These are phyloP conservation scores for Prunus kanzakura DNA, from an alignment of 306 rosid species.

Conservation along the genomic window DNA sequence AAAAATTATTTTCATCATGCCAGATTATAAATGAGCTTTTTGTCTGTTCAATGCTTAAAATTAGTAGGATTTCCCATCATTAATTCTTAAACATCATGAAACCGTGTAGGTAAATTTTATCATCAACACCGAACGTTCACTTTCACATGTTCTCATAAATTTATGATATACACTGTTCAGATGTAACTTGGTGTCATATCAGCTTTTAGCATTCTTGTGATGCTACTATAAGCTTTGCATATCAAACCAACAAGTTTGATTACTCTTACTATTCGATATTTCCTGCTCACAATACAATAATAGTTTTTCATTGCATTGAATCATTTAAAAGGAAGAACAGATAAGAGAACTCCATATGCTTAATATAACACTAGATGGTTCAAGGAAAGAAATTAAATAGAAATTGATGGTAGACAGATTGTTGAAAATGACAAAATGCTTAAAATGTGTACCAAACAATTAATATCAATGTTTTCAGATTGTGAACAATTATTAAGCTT, in stretches of 20 bases:
- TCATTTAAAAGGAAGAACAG: background rate
- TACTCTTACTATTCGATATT: background rate
- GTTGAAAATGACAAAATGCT: background rate
- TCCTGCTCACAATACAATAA: background rate
- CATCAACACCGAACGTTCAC: background rate
- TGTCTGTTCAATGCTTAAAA: background rate
- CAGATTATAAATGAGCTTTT: background rate
- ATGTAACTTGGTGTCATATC: background rate
- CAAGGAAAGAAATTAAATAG: background rate
- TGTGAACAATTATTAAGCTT: background rate
- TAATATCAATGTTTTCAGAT: background rate
- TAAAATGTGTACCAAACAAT: background rate
- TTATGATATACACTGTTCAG: background rate
- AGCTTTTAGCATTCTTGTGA: background rate
- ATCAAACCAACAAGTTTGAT: background rate
- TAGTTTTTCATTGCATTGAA: background rate
- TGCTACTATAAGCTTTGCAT: background rate
- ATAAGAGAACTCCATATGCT: background rate
- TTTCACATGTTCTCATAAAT: background rate
- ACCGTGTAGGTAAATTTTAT: background rate
- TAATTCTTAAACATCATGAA: background rate
- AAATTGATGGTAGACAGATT: background rate
- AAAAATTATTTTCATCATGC: background rate
- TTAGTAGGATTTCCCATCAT: background rate
- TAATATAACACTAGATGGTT: background rate